These are phyloP conservation scores for Sporothrix luriei DNA, from an alignment of 2,329 filamentous ascomycete genomes.

Conservation along the genomic window DNA sequence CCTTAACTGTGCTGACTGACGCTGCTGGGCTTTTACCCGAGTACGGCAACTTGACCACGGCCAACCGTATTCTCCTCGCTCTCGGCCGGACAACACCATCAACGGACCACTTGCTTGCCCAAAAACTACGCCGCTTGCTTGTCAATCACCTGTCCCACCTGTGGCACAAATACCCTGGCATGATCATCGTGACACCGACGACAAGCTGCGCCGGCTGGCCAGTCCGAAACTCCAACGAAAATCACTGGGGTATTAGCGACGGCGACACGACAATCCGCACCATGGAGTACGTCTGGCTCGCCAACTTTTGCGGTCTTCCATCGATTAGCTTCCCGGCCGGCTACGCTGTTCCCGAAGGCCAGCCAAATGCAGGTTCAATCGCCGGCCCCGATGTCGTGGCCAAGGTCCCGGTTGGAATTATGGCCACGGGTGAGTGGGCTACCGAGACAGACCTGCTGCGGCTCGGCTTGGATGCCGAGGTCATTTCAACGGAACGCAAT, in stretches of 20 bases:
- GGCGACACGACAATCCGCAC: constrained; percentile 51
- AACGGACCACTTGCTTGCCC: constrained; percentile 68
- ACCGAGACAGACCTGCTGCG: constrained; percentile 53
- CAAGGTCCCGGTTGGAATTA: constrained; percentile 56
- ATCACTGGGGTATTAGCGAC: constrained; percentile 50
- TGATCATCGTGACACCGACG: constrained; percentile 72
- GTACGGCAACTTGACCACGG: constrained; percentile 55
- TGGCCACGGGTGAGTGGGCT: constrained; percentile 60
- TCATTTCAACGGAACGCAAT: constrained; percentile 44
- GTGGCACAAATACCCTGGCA: constrained; percentile 65
- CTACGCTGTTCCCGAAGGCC: constrained; percentile 47
- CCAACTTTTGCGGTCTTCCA: constrained; percentile 55
- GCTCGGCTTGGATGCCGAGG: constrained; percentile 54
- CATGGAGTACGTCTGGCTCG: constrained; percentile 57
- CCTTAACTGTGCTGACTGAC: constrained; percentile 72
- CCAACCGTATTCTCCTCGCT: constrained; percentile 67
- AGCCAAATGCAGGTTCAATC: constrained; percentile 41
- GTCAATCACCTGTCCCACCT: constrained; percentile 72
- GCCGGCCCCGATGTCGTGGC: constrained; percentile 44
- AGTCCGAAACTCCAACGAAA: constrained; percentile 45
- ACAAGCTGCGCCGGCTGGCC: constrained; percentile 55
- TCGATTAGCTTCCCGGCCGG: constrained; percentile 52
- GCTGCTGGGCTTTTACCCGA: constrained; percentile 49
- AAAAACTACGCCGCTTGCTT: constrained; percentile 68
- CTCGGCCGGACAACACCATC: constrained; percentile 65